Base-by-base conservation (phyloP, 1,139 yeast genomes). In the Barnettozyma hawaiiensis region DNA sequence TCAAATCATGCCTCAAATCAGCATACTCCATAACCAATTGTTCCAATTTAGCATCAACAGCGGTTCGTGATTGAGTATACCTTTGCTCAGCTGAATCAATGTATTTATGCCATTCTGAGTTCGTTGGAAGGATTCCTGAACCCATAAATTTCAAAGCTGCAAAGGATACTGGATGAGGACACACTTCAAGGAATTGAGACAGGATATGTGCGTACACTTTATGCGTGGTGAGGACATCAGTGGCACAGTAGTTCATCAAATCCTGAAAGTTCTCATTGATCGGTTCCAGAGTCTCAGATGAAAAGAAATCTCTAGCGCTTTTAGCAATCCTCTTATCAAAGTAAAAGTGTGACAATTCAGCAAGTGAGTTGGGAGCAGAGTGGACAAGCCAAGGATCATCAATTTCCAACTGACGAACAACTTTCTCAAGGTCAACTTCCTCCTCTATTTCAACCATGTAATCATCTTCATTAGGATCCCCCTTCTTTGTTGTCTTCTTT, bases 101-200 rank as follows among this genome's bases (percentile, higher is more conserved):
- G 57, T 89, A 94, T 3, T 71, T 59, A 18, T 79, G 71, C 98
- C 98, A 94, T 27, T 73, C 66, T 14, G 64, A 63, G 16, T 85
- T 78, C 1, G 95, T 84, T 2, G 99, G 96, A 38, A 94, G 66
- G 40, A 90, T 75, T 42, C 85, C 75, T n/a, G 82, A 71, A 5
- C 90, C 82, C 58, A 94, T 69, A 48, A 80, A 83, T 49, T 84
- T 71, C 44, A 92, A 66, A 0, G 96, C 97, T 1, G 95, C 92
- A 67, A 92, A 85, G 20, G 95, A 86, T 2, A 90, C 96, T 0
- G 98, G 97, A 62, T 94, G 98, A 0, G 97, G 96, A 27, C 90
- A 79, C 41, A 78, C 75, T 24, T 66, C 56, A 32, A 76, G 63
- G 57, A 85, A 94, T 27, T 68, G 66, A 0, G 96, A 96, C 38